Evolutionary conservation across 768 basidiomycete species (phyloP).

Genomic region (Auricularia sp.): DNA sequence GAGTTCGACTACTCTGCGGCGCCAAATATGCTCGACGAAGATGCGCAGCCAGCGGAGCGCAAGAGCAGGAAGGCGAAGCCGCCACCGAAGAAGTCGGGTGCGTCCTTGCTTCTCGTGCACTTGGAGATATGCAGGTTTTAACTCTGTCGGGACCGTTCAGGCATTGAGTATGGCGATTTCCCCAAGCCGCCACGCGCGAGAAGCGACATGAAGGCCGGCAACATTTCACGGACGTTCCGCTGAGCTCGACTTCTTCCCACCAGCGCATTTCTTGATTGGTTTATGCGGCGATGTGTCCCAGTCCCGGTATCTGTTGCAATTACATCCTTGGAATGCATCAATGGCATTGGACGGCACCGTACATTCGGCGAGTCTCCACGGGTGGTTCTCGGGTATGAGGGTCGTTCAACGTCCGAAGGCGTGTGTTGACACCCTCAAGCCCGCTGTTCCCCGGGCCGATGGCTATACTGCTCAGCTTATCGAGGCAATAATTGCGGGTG

Average conservation of each 20-base stretch:
- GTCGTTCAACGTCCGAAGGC: no score
- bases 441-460: no score
- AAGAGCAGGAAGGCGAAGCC: conserved; percentile 43
- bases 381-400: no score
- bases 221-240: conserved; percentile 56
- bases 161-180: conserved; percentile 43
- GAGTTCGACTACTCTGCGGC: conserved; percentile 61
- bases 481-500: no score
- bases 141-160: conserved; percentile 12
- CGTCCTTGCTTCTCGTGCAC: neutral
- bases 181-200: conserved; percentile 55
- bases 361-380: no score
- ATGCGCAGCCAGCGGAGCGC: conserved; percentile 20
- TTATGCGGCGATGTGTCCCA: no score
- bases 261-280: neutral
- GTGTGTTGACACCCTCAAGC: no score
- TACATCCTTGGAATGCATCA: no score
- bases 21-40: conserved; percentile 61
- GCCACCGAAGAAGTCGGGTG: conserved; percentile 14
- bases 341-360: no score
- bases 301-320: no score
- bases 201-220: conserved; percentile 57
- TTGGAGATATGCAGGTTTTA: neutral
- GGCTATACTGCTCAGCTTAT: no score
- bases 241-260: neutral